phyloP scores from a whole-genome alignment of 2,329 filamentous ascomycete species.

The Lomentospora prolificans region DNA sequence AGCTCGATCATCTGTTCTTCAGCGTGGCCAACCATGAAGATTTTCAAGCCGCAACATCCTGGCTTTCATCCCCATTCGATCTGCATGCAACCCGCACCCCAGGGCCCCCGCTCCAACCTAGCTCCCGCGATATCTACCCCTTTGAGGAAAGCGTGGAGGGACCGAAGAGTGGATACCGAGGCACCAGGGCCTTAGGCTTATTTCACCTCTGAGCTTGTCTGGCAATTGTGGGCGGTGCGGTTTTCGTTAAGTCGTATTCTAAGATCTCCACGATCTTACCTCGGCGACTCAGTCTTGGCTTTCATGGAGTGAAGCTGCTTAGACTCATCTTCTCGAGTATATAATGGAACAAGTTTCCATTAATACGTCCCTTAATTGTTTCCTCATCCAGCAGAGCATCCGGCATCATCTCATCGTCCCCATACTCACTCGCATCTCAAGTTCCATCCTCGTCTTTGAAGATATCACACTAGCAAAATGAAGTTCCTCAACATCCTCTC shows the following conservation, averaged over 20 bases:
- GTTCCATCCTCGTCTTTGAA: background rate
- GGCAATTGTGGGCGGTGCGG: too few species aligned
- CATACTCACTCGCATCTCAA: background rate
- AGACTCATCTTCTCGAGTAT: background rate
- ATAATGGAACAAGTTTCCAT: background rate
- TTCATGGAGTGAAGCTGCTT: too few species aligned
- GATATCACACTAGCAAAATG: slow-evolving; percentile 11
- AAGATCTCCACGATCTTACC: too few species aligned
- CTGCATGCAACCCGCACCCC: background rate
- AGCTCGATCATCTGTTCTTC: background rate
- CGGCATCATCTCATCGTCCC: background rate
- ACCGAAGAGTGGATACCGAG: background rate
- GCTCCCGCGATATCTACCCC: background rate
- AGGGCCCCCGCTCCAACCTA: background rate
- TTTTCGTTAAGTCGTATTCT: too few species aligned
- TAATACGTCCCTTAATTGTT: background rate
- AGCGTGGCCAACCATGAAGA: too few species aligned
- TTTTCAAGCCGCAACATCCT: too few species aligned
- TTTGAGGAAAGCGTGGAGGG: background rate
- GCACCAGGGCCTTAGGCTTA: background rate
- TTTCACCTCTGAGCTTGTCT: background rate
- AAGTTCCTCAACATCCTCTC: slow-evolving; percentile 14
- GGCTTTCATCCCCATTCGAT: background rate
- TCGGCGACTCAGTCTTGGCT: too few species aligned
- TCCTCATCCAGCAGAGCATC: background rate